Evolutionary conservation across 169 alveolate genomes (phyloP), one percentile per base, ranked within the genome.

Genomic region (Perkinsus marinus): DNA sequence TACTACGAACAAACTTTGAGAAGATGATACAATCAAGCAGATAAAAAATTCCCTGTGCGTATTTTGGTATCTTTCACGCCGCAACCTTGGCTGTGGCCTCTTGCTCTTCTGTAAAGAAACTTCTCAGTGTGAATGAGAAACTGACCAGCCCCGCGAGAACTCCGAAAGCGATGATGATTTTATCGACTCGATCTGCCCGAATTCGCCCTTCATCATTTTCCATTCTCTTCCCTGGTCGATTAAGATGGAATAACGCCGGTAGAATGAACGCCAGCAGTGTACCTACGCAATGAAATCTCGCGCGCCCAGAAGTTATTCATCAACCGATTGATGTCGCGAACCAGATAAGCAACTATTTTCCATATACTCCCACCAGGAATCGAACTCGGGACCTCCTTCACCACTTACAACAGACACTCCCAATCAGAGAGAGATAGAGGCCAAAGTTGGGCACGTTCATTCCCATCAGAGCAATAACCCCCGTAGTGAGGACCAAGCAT

Each of bases 241-340:
- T 34, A 39, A 39, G 57, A 22, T 90, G 91, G 69, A 90, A 90
- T 30, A 39, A 90, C 7, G 91, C 91, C 91, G 91, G 91, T 39
- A 90, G 34, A 39, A 90, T 90, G 91, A 90, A 90, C 6, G 91
- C 91, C 69, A 90, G 39, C 19, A 90, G 91, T 39, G 79, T 57
- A 57, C 79, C 79, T 57, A 57, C 46, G 46, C 19, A 41, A 3
- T 3, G 46, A 10, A 41, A 41, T 41, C 19, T n/a, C n/a, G n/a
- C n/a, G n/a, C n/a, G n/a, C n/a, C n/a, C n/a, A n/a, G n/a, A n/a
- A n/a, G n/a, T n/a, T n/a, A n/a, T n/a, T n/a, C n/a, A n/a, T n/a
- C n/a, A n/a, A n/a, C n/a, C n/a, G n/a, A n/a, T n/a, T n/a, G n/a
- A n/a, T n/a, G n/a, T n/a, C n/a, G n/a, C n/a, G n/a, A n/a, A n/a